Conservation (phyloP, 2,329 filamentous ascomycete species). For the Colletotrichum lupini region DNA sequence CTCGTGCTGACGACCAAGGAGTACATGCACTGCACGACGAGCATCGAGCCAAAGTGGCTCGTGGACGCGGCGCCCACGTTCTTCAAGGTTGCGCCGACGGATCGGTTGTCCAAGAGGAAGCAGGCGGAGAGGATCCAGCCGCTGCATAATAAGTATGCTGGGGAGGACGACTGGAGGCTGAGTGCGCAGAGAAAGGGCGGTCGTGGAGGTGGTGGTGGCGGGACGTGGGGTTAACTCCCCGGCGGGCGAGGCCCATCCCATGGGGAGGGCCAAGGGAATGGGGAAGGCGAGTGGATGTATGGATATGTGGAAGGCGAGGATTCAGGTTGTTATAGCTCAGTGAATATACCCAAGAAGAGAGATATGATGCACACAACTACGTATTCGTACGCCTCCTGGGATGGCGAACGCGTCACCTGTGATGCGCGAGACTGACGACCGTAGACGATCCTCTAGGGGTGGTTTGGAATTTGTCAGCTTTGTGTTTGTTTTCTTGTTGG, state of each 20-base stretch:
- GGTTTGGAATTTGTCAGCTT: background rate
- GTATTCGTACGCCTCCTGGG: background rate
- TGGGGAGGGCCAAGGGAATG: background rate
- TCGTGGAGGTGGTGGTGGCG: constrained; percentile 83
- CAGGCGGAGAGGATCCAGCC: constrained; percentile 95
- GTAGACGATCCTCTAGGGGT: no score
- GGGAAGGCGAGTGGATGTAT: no score
- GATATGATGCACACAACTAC: background rate
- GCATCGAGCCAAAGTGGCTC: constrained; percentile 93
- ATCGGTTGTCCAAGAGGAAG: constrained; percentile 89
- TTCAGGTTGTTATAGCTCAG: background rate
- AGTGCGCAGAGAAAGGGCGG: constrained; percentile 88
- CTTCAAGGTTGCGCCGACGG: constrained; percentile 94
- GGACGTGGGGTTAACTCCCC: constrained; percentile 82
- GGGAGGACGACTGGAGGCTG: constrained; percentile 94
- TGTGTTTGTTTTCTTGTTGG: background rate
- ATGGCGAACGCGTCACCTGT: background rate
- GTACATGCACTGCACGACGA: constrained; percentile 96
- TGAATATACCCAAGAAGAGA: constrained; percentile 14
- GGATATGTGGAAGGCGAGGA: background rate
- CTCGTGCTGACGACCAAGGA: constrained; percentile 95
- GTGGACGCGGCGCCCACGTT: constrained; percentile 98
- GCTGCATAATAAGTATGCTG: constrained; percentile 90
- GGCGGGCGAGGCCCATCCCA: no score
- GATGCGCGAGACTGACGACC: no score